Conservation (phyloP, 1,284 basidiomycete species). For the Anthracocystis walkeri region DNA sequence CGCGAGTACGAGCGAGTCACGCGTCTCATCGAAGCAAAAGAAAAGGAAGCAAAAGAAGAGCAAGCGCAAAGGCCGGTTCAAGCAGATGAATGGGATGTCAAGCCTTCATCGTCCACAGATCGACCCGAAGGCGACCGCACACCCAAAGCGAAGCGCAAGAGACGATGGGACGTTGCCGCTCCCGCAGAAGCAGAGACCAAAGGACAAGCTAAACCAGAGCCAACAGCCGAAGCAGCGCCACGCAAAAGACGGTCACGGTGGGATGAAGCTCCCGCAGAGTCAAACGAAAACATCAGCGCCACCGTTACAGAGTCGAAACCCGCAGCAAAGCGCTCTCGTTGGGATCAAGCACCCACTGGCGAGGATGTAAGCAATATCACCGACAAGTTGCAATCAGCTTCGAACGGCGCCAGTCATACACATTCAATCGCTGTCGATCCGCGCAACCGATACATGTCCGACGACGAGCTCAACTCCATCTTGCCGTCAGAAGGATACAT, state of each 20-base stretch:
- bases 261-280: conserved; percentile 79
- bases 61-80: conserved; percentile 1
- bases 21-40: conserved; percentile 84
- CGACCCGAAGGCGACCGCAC: conserved; percentile 69
- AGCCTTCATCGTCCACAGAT: conserved; percentile 12
- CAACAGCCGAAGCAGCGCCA: conserved; percentile 71
- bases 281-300: conserved; percentile 73
- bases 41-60: conserved; percentile 79
- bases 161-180: conserved; percentile 85
- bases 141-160: conserved; percentile 80
- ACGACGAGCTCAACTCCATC: conserved; percentile 93
- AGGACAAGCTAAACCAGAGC: conserved; percentile 3
- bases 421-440: conserved; percentile 74
- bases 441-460: conserved; percentile 91
- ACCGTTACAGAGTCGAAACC: conserved; percentile 74
- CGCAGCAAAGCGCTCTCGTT: conserved; percentile 79
- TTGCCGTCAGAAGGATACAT: conserved; percentile 89
- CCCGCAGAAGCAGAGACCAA: conserved; percentile 70
- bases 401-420: conserved; percentile 17
- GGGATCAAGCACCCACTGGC: conserved; percentile 85
- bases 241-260: conserved; percentile 93
- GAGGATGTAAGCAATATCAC: conserved; percentile 30
- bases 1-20: conserved; percentile 90
- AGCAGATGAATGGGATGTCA: conserved; percentile 68
- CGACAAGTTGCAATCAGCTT: conserved; percentile 5